Evolutionary conservation across 208 protist species (phyloP).

Genomic region (Tetramitus jugosus): DNA sequence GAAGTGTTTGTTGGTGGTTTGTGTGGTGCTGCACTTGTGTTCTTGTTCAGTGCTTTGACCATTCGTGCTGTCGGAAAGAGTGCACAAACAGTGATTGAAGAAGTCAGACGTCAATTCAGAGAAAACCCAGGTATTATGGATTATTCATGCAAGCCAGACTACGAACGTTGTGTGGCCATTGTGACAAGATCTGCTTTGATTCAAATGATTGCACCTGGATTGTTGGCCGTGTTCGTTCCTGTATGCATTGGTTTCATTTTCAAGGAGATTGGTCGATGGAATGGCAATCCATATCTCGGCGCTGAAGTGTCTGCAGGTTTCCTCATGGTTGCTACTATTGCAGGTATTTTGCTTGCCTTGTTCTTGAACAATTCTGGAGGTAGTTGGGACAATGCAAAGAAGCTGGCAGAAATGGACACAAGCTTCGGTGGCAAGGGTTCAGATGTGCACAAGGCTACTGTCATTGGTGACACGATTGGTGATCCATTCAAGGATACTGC

Average conservation of each 20-base stretch:
- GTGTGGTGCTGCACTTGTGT: slow-evolving; percentile 57
- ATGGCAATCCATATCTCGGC: slow-evolving; percentile 15
- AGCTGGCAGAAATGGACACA: slow-evolving; percentile 22
- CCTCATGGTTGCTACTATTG: slow-evolving; percentile 31
- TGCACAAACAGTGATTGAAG: slow-evolving; percentile 49
- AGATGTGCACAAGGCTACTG: slow-evolving; percentile 7
- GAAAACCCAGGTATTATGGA: slow-evolving; percentile 23
- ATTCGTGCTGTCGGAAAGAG: slow-evolving; percentile 56
- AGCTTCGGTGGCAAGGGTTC: slow-evolving; percentile 2
- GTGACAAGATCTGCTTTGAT: slow-evolving; percentile 48
- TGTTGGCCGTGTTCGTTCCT: slow-evolving; percentile 27
- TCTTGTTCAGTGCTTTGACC: slow-evolving; percentile 58
- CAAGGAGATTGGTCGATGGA: not conserved
- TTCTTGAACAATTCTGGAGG: slow-evolving; percentile 26
- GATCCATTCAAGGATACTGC: slow-evolving; percentile 31
- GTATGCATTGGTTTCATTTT: slow-evolving; percentile 28
- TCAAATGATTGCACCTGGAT: slow-evolving; percentile 63
- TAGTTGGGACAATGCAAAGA: slow-evolving; percentile 29
- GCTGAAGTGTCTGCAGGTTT: slow-evolving; percentile 28
- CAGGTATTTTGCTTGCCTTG: slow-evolving; percentile 17
- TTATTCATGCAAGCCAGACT: slow-evolving; percentile 45
- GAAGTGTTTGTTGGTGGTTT: slow-evolving; percentile 59
- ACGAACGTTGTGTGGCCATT: slow-evolving; percentile 55
- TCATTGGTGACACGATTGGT: slow-evolving; percentile 33
- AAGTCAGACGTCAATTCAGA: slow-evolving; percentile 59